Evolutionary conservation across 108 stramenopile species (phyloP).

Genomic region (Cyclotella choctawhatcheeana): DNA sequence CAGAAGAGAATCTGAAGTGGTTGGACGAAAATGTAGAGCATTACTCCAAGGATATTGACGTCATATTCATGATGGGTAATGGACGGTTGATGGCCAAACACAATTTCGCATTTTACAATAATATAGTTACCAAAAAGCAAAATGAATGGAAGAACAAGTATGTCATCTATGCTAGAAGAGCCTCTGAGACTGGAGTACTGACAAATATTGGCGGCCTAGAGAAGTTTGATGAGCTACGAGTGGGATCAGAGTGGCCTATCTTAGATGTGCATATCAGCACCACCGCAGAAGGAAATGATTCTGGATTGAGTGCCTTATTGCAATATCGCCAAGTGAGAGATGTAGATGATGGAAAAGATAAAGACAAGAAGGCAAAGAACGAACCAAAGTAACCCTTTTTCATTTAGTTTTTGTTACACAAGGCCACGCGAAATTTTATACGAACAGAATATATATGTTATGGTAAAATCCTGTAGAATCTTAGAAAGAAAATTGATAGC

Average conservation of each 20-base stretch:
- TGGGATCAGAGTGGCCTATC: slow-evolving; percentile 35
- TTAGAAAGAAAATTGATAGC: too few species aligned
- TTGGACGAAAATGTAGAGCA: slow-evolving; percentile 19
- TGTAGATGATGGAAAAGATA: background rate
- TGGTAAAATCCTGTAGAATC: too few species aligned
- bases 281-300: background rate
- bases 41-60: slow-evolving; percentile 21
- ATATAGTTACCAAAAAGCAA: slow-evolving; percentile 16
- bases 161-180: slow-evolving; percentile 35
- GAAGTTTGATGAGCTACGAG: slow-evolving; percentile 30
- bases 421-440: too few species aligned
- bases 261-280: slow-evolving; percentile 28
- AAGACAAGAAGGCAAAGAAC: background rate
- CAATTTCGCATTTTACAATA: slow-evolving; percentile 21
- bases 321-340: slow-evolving; percentile 10
- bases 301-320: background rate
- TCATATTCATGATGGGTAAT: slow-evolving; percentile 34
- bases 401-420: background rate
- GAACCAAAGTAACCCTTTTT: background rate
- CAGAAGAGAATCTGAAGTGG: slow-evolving; percentile 34
- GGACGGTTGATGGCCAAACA: slow-evolving; percentile 19
- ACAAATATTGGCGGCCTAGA: slow-evolving; percentile 12
- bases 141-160: slow-evolving; percentile 35
- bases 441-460: too few species aligned
- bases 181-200: slow-evolving; percentile 2